A percentile compares a stretch with the other conserved stretches of the same genome.
Conservation (phyloP, 148 eudicot species). For the Vaccinium corymbosum region DNA sequence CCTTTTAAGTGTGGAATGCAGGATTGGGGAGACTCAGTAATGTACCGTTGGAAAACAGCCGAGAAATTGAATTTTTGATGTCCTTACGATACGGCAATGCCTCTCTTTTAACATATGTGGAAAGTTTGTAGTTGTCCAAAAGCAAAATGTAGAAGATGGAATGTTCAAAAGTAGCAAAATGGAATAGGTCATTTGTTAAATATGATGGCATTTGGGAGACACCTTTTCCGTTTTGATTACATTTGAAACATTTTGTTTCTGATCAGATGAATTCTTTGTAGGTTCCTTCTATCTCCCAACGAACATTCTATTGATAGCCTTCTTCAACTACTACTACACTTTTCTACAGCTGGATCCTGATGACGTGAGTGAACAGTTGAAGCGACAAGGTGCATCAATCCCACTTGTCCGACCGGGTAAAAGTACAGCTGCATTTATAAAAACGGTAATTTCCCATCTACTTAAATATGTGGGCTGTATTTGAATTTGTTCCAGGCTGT, state of each 20-base stretch:
- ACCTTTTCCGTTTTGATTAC: neutral
- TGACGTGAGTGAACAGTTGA: constrained; percentile 93
- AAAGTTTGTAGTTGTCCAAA: neutral
- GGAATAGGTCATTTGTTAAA: neutral
- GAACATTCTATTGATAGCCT: constrained; percentile 80
- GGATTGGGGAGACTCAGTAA: neutral
- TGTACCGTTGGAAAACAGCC: neutral
- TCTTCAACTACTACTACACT: constrained; percentile 96
- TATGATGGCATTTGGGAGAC: neutral
- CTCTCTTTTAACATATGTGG: neutral
- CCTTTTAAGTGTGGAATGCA: neutral
- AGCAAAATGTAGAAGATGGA: neutral
- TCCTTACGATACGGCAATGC: neutral
- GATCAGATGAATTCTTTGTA: constrained; percentile 23
- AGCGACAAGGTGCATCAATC: constrained; percentile 98
- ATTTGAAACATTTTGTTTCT: neutral
- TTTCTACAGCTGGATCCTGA: constrained; percentile 97
- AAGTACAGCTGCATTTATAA: constrained; percentile 78
- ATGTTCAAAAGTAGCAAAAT: neutral
- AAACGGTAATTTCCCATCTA: constrained; percentile 53
- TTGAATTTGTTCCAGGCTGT: neutral
- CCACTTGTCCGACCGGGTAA: constrained; percentile 98
- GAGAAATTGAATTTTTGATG: neutral
- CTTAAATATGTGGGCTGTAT: neutral
- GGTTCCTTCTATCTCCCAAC: constrained; percentile 87